Percentiles rank a stretch among this genome's conserved stretches.
phyloP scores from a whole-genome alignment of 2,329 filamentous ascomycete species.

The Madurella fahalii region DNA sequence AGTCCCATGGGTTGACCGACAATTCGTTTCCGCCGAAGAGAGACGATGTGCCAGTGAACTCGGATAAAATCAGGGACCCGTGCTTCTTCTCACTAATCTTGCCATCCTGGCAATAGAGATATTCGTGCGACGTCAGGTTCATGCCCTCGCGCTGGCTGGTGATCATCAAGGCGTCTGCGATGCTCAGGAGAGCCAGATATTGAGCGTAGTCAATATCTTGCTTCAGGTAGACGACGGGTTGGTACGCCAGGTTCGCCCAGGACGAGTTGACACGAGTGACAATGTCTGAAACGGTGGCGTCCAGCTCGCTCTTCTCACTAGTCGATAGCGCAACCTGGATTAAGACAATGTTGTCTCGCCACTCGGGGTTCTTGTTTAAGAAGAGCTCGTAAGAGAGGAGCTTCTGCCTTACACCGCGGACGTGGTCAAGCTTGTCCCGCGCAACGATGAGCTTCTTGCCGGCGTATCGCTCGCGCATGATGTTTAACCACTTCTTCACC shows the following conservation, averaged over 20 bases:
- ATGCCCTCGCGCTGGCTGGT: slow-evolving; percentile 94
- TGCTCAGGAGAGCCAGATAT: slow-evolving; percentile 84
- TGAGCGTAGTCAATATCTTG: slow-evolving; percentile 92
- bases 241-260: slow-evolving; percentile 86
- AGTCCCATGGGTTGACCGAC: slow-evolving; percentile 93
- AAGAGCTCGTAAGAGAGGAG: slow-evolving; percentile 89
- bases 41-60: slow-evolving; percentile 89
- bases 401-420: slow-evolving; percentile 91
- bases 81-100: slow-evolving; percentile 69
- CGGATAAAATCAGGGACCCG: slow-evolving; percentile 84
- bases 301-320: slow-evolving; percentile 81
- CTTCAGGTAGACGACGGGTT: slow-evolving; percentile 88
- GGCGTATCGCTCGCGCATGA: slow-evolving; percentile 77
- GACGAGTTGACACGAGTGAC: slow-evolving; percentile 90
- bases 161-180: slow-evolving; percentile 90
- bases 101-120: slow-evolving; percentile 88
- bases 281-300: slow-evolving; percentile 87
- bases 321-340: slow-evolving; percentile 93
- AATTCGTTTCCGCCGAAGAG: slow-evolving; percentile 79
- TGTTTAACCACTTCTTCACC: slow-evolving; percentile 73
- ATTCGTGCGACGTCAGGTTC: slow-evolving; percentile 95
- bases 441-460: slow-evolving; percentile 90
- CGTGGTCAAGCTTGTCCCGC: slow-evolving; percentile 88
- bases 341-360: slow-evolving; percentile 80
- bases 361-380: slow-evolving; percentile 88